A percentile compares a stretch with the other conserved stretches of the same genome.
These are phyloP conservation scores for Saccharum spontaneum DNA, from an alignment of 176 grass and related monocot species.

Conservation along the genomic window DNA sequence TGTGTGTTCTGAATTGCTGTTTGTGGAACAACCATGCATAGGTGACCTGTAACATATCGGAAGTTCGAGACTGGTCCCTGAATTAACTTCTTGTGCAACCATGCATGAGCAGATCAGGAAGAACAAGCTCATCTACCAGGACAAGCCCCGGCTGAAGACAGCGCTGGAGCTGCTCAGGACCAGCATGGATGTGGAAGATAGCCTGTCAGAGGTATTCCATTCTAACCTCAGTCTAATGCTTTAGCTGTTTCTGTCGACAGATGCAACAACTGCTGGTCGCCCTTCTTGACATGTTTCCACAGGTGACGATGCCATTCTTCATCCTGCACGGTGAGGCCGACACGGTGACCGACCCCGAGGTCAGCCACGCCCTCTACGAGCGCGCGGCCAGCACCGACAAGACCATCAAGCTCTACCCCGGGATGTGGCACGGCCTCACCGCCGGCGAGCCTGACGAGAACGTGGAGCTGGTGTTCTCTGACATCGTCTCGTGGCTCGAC, in stretches of 20 bases:
- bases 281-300: background rate
- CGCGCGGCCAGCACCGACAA: conserved; percentile 66
- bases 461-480: conserved; percentile 63
- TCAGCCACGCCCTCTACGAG: conserved; percentile 68
- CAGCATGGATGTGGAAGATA: conserved; percentile 78
- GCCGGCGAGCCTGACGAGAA: conserved; percentile 80
- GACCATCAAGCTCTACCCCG: conserved; percentile 83
- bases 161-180: conserved; percentile 82
- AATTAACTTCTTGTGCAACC: background rate
- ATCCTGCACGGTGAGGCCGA: conserved; percentile 89
- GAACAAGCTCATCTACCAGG: conserved; percentile 94
- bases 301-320: conserved; percentile 82
- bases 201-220: conserved; percentile 51
- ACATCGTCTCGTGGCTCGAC: conserved; percentile 73
- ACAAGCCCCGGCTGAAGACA: conserved; percentile 85
- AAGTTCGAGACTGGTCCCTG: background rate
- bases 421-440: conserved; percentile 94
- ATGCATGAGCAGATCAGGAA: conserved; percentile 63
- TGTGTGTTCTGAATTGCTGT: background rate
- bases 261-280: background rate
- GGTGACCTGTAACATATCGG: too few relatives aligned
- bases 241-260: background rate
- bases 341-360: conserved; percentile 86
- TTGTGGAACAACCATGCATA: background rate
- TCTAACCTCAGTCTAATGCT: background rate